These are phyloP conservation scores for Ophiostoma perfectum DNA, from an alignment of 2,329 filamentous ascomycete genomes.

Conservation along the genomic window DNA sequence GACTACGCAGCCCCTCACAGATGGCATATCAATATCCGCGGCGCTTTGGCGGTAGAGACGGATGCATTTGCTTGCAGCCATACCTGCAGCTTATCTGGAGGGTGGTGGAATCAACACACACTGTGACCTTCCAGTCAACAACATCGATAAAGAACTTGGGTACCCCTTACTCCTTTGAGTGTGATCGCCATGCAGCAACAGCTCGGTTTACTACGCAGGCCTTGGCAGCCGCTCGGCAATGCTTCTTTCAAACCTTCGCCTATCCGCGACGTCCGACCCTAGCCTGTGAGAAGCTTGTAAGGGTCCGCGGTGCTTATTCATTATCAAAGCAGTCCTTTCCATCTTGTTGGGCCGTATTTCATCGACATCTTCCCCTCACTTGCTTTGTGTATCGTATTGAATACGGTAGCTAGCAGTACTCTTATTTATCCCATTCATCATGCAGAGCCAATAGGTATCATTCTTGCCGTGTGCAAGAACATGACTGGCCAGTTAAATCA, in stretches of 20 bases:
- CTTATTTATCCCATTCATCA: background rate
- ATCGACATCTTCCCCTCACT: background rate
- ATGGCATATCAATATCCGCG: slow-evolving; percentile 11
- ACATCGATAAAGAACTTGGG: background rate
- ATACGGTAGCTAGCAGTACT: background rate
- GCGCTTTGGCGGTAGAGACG: slow-evolving; percentile 3
- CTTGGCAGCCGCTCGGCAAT: background rate
- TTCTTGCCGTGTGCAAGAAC: background rate
- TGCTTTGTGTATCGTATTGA: background rate
- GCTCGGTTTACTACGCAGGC: background rate
- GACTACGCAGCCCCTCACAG: background rate
- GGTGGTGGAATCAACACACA: background rate
- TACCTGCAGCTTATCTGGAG: background rate
- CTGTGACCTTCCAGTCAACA: background rate
- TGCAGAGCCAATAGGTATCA: background rate
- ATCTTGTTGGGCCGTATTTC: background rate
- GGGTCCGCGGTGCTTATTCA: slow-evolving; percentile 10
- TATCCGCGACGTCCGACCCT: background rate
- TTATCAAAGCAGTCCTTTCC: background rate
- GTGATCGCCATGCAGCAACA: background rate
- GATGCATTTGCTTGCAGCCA: background rate
- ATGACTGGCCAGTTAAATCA: too few relatives aligned
- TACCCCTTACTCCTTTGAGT: background rate
- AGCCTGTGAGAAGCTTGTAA: slow-evolving; percentile 6
- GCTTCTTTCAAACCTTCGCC: background rate